Evolutionary conservation across 2,329 filamentous ascomycete species (phyloP), one percentile per base, ranked within the genome.

Genomic region (Cylindrodendrum hubeiense): DNA sequence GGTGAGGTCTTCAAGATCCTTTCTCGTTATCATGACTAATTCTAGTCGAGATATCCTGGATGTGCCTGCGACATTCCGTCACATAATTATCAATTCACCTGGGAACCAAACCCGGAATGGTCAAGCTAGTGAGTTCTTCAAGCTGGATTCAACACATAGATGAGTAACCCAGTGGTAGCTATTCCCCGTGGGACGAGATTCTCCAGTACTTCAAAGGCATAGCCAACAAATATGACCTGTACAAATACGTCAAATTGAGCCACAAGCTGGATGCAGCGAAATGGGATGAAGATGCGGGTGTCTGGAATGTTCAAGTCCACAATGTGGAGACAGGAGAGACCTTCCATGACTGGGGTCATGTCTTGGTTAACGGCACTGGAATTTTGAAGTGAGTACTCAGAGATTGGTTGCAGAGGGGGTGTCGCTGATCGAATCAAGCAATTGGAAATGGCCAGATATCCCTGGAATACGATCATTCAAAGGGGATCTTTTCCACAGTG

Each of bases 51-150:
- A 9, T 66, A 66, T 39, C 63, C 63, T 8, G 63, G 63, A 4
- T 66, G 63, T 34, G 50, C 47, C 13, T 66, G 63, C 28, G 63
- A 66, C 30, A 57, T 66, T 19, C 63, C 63, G 13, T 52, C 51
- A 7, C 63, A 63, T 15, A 66, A 66, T 26, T 66, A 66, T 22
- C 63, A 66, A n/a, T 66, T 63, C 21, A 53, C 59, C 3, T 66
- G 63, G 63, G 41, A 53, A 7, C 63, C 63, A 19, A 66, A 66
- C 34, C 58, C 58, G 5, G 28, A 50, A 9, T 66, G 59, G 63
- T 52, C 44, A 17, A 50, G 34, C 21, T 56, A 56, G 53, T 56
- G 37, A 13, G 34, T 5, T 1, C 7, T 5, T 7, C 17, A 28
- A n/a, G 12, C 3, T 17, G 21, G 21, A 24, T 10, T 33, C 5